Base-by-base conservation (phyloP, 2,329 filamentous ascomycete genomes). In the Pseudocercospora musae region DNA sequence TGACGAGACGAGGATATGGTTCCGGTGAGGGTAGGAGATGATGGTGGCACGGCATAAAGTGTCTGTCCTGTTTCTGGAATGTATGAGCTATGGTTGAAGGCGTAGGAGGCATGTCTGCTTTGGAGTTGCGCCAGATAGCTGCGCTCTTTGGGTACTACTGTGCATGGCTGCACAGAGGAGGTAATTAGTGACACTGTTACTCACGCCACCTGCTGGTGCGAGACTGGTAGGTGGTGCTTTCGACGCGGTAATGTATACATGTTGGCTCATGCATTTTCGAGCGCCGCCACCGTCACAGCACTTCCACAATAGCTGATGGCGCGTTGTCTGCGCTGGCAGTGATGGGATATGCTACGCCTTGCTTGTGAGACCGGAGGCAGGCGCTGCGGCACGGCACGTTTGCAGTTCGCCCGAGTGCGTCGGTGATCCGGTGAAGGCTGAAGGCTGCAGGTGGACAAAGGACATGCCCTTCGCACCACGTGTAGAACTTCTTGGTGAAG, bases 381-480 rank as follows among this genome's bases (percentile, higher is more conserved):
- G 33, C 33, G 29, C 29, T 31, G 7, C 13, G 37, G 37, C 37
- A 18, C 37, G 48, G n/a, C n/a, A n/a, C n/a, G n/a, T n/a, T 25
- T 31, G 48, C 48, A 52, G 48, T 52, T 52, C 48, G 48, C 48
- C 48, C 48, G 48, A 52, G 48, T 29, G 48, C 48, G 48, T 29
- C 48, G 23, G 48, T 23, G 9, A 23, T 48, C 44, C 44, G 44
- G 18, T 48, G 44, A 23, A 48, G 18, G 15, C 18, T 20, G 44
- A n/a, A n/a, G n/a, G n/a, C n/a, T n/a, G n/a, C n/a, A n/a, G n/a
- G n/a, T n/a, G n/a, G n/a, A n/a, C n/a, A n/a, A n/a, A n/a, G n/a
- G n/a, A n/a, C n/a, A n/a, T n/a, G n/a, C n/a, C n/a, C n/a, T 37
- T 15, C 44, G 18, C 21, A 48, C 44, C 44, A 48, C 10, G n/a